Base-by-base conservation (phyloP, 2,329 filamentous ascomycete species). In the Alternaria atra region DNA sequence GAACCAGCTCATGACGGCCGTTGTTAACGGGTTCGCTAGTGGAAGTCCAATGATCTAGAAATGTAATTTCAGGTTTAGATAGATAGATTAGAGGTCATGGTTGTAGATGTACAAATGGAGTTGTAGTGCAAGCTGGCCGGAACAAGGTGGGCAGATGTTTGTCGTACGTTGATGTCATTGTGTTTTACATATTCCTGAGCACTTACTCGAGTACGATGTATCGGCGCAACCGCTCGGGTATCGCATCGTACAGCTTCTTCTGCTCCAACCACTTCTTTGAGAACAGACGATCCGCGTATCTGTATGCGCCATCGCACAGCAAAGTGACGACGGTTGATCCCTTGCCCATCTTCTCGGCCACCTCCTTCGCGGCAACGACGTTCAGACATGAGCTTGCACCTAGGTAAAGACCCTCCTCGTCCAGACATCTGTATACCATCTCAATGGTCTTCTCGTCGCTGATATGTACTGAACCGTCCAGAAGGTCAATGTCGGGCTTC, bases 361-460 rank as follows among this genome's bases (percentile, higher is more conserved):
- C 90, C 81, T 98, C 92, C 82, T 94, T 93, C 15, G 95, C 95
- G 1, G 95, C 95, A 6, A 94, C 95, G 13, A 99, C 95, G 77
- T 99, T 99, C 73, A 99, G 83, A 60, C 92, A 91, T 25, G 92
- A 97, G 81, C 93, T 97, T 37, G 95, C 95, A 64, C 95, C 95
- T 2, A 99, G 85, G 79, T 99, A 99, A 52, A 99, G 82, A 2
- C 95, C 95, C 78, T 99, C 95, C 81, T 98, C 93, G 73, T 98
- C 94, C 65, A 99, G 84, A 76, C 94, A 97, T 66, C 94, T 85
- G 83, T 98, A 99, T 44, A 99, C 93, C 95, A 97, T 98, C 80
- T 92, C 92, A 70, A 99, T 94, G 73, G 90, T 96, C 87, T 97
- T 94, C 83, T 95, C 93, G 77, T 99, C 95, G 63, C 88, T 86